phyloP scores from a whole-genome alignment of 2,329 filamentous ascomycete species.

The Blumeria graminis region DNA sequence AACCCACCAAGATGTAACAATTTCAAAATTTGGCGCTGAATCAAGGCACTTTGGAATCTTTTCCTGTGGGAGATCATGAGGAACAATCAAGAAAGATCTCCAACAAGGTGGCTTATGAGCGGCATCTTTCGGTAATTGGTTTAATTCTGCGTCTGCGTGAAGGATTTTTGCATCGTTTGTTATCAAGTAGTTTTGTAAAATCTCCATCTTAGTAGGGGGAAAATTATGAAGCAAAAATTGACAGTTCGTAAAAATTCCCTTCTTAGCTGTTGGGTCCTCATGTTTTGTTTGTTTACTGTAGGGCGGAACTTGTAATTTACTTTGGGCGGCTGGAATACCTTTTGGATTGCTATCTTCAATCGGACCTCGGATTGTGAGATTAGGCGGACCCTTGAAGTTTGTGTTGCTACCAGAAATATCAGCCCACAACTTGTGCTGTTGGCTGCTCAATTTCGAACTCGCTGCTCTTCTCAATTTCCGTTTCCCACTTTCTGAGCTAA shows the following conservation, averaged over 20 bases:
- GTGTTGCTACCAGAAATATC: slow-evolving; percentile 32
- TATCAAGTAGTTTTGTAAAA: slow-evolving; percentile 16
- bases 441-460: slow-evolving; percentile 57
- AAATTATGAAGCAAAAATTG: slow-evolving; percentile 21
- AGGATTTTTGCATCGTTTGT: slow-evolving; percentile 16
- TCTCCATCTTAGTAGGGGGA: slow-evolving; percentile 16
- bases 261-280: slow-evolving; percentile 4
- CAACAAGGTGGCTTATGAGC: background rate
- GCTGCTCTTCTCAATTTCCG: slow-evolving; percentile 73
- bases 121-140: background rate
- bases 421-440: slow-evolving; percentile 71
- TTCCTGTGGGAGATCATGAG: slow-evolving; percentile 18
- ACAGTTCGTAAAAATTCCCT: slow-evolving; percentile 20
- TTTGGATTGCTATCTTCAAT: background rate
- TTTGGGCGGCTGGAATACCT: too few species aligned
- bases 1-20: slow-evolving; percentile 79
- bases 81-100: slow-evolving; percentile 19
- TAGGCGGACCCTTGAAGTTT: slow-evolving; percentile 3
- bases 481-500: slow-evolving; percentile 29
- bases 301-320: background rate
- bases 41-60: slow-evolving; percentile 13
- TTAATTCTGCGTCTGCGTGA: slow-evolving; percentile 6
- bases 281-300: slow-evolving; percentile 2
- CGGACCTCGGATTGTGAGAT: background rate
- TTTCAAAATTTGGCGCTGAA: slow-evolving; percentile 18